Percentiles rank a stretch among this genome's conserved stretches.
Evolutionary conservation across 441 rosid genomes (phyloP).

Genomic region (Capsella rubella): DNA sequence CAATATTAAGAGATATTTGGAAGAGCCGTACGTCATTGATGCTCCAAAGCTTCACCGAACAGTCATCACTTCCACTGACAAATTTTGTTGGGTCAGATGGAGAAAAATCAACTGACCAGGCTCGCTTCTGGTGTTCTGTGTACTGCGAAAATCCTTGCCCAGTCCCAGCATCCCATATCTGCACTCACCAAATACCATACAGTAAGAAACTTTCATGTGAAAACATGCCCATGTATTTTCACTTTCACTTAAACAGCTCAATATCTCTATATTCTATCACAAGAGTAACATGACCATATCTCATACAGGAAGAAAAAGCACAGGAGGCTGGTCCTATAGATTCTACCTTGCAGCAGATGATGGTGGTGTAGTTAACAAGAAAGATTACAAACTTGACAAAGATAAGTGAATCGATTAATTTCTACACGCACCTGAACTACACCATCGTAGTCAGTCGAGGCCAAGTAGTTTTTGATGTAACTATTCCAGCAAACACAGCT

Average conservation of each 20-base stretch:
- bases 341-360: conserved; percentile 6
- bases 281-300: neutral
- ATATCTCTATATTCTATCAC: neutral
- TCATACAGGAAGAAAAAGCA: neutral
- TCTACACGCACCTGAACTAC: conserved; percentile 64
- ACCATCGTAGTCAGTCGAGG: conserved; percentile 86
- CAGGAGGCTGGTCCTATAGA: conserved; percentile 13
- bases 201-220: conserved; percentile 32
- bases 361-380: neutral
- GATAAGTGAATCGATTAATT: conserved; percentile 19
- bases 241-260: conserved; percentile 10
- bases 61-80: conserved; percentile 93
- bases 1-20: conserved; percentile 25
- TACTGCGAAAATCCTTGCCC: conserved; percentile 74
- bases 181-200: conserved; percentile 44
- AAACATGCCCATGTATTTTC: conserved; percentile 32
- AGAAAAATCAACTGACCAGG: conserved; percentile 92
- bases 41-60: conserved; percentile 86
- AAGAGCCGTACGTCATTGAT: conserved; percentile 66
- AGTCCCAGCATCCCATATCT: conserved; percentile 90
- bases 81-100: conserved; percentile 70
- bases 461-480: conserved; percentile 84
- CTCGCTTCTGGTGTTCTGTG: conserved; percentile 76
- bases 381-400: conserved; percentile 25
- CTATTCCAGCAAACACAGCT: conserved; percentile 88